phyloP scores from a whole-genome alignment of 2,329 filamentous ascomycete genomes.

The Nannizziopsis arthrosporioides region DNA sequence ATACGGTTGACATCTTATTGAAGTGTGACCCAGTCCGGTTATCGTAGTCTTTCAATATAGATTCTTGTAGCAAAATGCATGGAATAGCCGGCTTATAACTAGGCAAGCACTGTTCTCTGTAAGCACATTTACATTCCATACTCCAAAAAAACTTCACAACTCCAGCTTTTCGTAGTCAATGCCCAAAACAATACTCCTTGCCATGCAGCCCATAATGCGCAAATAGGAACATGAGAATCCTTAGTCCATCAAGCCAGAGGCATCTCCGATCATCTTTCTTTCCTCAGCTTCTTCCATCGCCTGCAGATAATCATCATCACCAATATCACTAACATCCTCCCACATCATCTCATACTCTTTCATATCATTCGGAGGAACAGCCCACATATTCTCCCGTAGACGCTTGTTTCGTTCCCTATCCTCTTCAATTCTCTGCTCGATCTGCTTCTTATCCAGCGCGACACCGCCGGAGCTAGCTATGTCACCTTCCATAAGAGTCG shows the following conservation, averaged over 20 bases:
- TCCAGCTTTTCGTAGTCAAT: too few relatives aligned
- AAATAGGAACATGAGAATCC: not conserved
- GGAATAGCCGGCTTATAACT: too few relatives aligned
- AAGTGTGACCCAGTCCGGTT: too few relatives aligned
- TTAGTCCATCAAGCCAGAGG: slow-evolving; percentile 11
- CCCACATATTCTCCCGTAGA: slow-evolving; percentile 85
- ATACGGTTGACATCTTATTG: too few relatives aligned
- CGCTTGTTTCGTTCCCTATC: slow-evolving; percentile 91
- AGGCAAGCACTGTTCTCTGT: too few relatives aligned
- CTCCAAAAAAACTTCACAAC: too few relatives aligned
- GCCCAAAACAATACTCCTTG: not conserved
- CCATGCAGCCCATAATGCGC: not conserved
- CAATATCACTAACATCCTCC: slow-evolving; percentile 77
- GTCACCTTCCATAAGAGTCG: slow-evolving; percentile 26
- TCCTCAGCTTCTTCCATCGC: slow-evolving; percentile 61
- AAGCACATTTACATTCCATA: too few relatives aligned
- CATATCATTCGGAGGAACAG: slow-evolving; percentile 53
- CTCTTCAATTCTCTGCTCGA: slow-evolving; percentile 94
- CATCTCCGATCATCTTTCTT: slow-evolving; percentile 37
- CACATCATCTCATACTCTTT: slow-evolving; percentile 71
- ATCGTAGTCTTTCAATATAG: too few relatives aligned
- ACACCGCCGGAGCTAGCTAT: slow-evolving; percentile 25
- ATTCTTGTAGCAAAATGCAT: too few relatives aligned
- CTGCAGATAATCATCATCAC: slow-evolving; percentile 71
- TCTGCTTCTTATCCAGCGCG: slow-evolving; percentile 68